Evolutionary conservation across 129 eudicot genomes (phyloP).

Genomic region (Rutidosis leptorrhynchoides): DNA sequence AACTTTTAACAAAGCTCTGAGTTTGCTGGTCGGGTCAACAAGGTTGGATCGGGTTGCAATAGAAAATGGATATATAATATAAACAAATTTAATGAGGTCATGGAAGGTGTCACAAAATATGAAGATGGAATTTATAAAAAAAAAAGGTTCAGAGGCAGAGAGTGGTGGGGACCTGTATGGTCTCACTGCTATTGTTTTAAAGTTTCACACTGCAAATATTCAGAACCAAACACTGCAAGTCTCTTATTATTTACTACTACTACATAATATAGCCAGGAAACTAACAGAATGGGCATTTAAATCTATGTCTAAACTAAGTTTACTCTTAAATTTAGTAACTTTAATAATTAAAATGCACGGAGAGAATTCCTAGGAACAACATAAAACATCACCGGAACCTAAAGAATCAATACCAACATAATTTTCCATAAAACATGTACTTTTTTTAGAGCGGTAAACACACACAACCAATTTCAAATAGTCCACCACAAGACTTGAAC

Average conservation of each 20-base stretch:
- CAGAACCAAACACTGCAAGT: conserved; percentile 25
- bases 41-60: background rate
- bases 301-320: conserved; percentile 20
- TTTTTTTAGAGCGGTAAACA: no score
- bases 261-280: conserved; percentile 22
- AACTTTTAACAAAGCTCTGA: background rate
- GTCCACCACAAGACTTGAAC: no score
- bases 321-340: background rate
- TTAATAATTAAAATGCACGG: conserved; percentile 8
- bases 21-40: background rate
- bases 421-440: background rate
- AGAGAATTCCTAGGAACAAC: conserved; percentile 41
- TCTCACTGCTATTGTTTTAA: conserved; percentile 21
- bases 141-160: conserved; percentile 12
- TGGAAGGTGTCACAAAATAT: conserved; percentile 1
- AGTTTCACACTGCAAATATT: conserved; percentile 26
- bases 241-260: conserved; percentile 18
- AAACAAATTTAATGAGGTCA: conserved; percentile 21
- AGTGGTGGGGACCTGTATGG: conserved; percentile 38
- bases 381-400: conserved; percentile 34
- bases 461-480: no score
- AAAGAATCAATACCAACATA: conserved; percentile 1
- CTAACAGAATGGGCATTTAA: conserved; percentile 28
- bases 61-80: background rate
- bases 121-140: conserved; percentile 3